Evolutionary conservation across 2,329 filamentous ascomycete genomes (phyloP), one percentile per base, ranked within the genome.

Genomic region (Sporothrix inflata): DNA sequence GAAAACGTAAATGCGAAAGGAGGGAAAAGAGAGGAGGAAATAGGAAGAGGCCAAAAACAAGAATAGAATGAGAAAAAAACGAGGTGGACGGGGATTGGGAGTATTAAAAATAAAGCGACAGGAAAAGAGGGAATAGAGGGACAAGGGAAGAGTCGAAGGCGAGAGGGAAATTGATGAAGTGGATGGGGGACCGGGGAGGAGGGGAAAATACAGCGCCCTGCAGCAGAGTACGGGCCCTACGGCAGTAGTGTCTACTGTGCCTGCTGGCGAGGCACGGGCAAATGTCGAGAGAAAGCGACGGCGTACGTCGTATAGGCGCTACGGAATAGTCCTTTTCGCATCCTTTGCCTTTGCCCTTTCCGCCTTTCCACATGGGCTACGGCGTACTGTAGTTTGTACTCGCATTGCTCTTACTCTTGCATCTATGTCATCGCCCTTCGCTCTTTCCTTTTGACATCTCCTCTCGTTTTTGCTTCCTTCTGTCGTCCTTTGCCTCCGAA

Each of bases 61-160:
- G 49, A 71, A 63, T 60, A 69, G 55, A 47, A 65, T 19, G 55
- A 70, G 57, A 57, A 34, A 71, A 69, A 45, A 53, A 49, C 42
- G 69, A 71, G 45, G 55, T 49, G 66, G 71, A 72, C 51, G 69
- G 63, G 69, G 66, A 72, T 72, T 51, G 61, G 71, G 66, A 53
- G 69, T 51, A 65, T 42, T 38, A 70, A 69, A 70, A 24, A 19
- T 7, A 63, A 30, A 66, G 60, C 60, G 67, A 27, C 38, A 11
- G 24, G 27, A 65, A 55, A 57, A 42, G 47, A 51, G 70, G 49
- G n/a, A 38, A 45, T 4, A 24, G 65, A 63, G 40, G 51, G 45
- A 63, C 27, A 61, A 27, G 47, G 38, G 16, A 45, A 9, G 30
- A 47, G 24, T 42, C 60, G 60, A 65, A 27, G 38, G 60, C 60